Percentiles rank a stretch among this genome's conserved stretches.
phyloP scores from a whole-genome alignment of 805 yeast species.

The Candida sonorensis region DNA sequence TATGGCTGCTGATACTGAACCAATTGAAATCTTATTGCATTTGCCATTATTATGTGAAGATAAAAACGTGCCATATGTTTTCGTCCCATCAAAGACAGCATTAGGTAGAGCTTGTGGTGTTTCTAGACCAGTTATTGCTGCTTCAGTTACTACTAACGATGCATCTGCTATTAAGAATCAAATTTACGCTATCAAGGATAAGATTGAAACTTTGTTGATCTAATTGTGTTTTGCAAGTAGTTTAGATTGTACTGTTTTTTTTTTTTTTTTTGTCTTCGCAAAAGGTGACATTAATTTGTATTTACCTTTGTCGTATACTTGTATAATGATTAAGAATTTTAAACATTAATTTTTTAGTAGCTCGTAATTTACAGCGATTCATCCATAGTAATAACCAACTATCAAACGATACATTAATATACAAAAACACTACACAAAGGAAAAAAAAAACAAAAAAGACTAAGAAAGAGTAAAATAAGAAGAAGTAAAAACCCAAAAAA shows the following conservation, averaged over 20 bases:
- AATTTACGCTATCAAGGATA: conserved; percentile 96
- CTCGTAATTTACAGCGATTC: too few species aligned
- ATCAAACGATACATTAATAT: too few species aligned
- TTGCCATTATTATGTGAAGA: conserved; percentile 98
- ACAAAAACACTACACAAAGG: too few species aligned
- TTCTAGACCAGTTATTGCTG: conserved; percentile 98
- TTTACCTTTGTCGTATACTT: not conserved
- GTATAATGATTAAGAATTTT: too few species aligned
- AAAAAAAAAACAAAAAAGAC: not conserved
- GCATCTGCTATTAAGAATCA: conserved; percentile 96
- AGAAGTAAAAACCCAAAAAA: not conserved
- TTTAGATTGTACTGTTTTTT: too few species aligned
- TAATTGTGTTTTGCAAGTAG: conserved; percentile 33
- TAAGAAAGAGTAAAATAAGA: not conserved
- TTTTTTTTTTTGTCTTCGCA: not conserved
- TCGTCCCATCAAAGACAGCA: conserved; percentile 97
- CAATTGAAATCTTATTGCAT: conserved; percentile 96
- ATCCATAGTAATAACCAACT: too few species aligned
- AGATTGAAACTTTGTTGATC: conserved; percentile 95
- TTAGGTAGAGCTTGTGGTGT: conserved; percentile 99
- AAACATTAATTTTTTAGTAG: too few species aligned
- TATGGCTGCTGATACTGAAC: conserved; percentile 99
- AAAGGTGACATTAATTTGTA: conserved; percentile 1
- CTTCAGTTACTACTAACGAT: conserved; percentile 96
- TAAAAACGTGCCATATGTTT: conserved; percentile 98